Conservation (phyloP, 805 yeast genomes). For the Saturnispora mendoncae region DNA sequence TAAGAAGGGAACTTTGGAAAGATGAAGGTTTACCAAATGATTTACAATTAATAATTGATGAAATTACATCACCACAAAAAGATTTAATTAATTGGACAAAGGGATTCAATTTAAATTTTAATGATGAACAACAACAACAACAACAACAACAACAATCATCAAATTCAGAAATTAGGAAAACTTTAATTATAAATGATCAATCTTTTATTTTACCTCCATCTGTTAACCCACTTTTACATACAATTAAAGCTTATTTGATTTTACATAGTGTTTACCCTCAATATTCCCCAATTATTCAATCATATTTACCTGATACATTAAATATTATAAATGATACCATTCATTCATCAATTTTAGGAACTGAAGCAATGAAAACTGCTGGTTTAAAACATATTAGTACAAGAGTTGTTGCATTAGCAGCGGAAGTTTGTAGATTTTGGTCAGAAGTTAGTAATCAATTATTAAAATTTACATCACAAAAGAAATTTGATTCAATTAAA, state of each 20-base stretch:
- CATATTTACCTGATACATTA: constrained; percentile 31
- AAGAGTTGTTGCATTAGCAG: constrained; percentile 58
- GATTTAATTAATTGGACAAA: constrained; percentile 41
- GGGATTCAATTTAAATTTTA: constrained; percentile 22
- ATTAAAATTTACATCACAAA: constrained; percentile 17
- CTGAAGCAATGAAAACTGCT: constrained; percentile 69
- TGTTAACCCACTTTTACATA: constrained; percentile 30
- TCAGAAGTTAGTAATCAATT: constrained; percentile 20
- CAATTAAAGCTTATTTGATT: constrained; percentile 45
- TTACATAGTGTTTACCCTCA: constrained; percentile 48
- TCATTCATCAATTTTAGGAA: constrained; percentile 55
- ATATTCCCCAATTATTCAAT: constrained; percentile 26
- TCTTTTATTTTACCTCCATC: constrained; percentile 54
- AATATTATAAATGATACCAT: constrained; percentile 45
- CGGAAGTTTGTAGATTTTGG: constrained; percentile 51
- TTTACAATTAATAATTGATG: constrained; percentile 43
- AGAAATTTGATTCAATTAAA: constrained; percentile 32
- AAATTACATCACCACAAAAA: constrained; percentile 38
- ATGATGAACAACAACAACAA: too few species aligned
- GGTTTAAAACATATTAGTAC: constrained; percentile 68
- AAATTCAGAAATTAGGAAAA: constrained; percentile 24
- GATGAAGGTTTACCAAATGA: constrained; percentile 48
- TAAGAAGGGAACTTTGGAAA: constrained; percentile 74
- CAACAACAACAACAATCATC: too few species aligned
- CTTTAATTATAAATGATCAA: constrained; percentile 40